Evolutionary conservation across 2,329 filamentous ascomycete species (phyloP).

Genomic region (Pseudogymnoascus sp.): DNA sequence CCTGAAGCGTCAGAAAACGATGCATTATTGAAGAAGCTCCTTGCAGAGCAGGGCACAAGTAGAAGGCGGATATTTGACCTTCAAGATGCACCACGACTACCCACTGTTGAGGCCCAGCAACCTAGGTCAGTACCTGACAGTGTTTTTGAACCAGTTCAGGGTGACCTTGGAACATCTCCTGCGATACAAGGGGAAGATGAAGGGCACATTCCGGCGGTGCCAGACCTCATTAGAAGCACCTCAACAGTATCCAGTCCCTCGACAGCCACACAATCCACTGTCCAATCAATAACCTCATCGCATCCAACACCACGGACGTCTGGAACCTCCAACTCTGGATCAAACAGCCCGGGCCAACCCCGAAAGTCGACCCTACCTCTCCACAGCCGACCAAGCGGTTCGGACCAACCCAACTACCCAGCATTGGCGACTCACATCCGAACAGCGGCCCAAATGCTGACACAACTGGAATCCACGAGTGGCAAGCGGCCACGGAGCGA

Average conservation of each 20-base stretch:
- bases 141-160: conserved; percentile 75
- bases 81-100: conserved; percentile 54
- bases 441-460: conserved; percentile 79
- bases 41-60: conserved; percentile 47
- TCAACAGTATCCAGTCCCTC: conserved; percentile 50
- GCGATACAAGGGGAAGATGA: conserved; percentile 53
- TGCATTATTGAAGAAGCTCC: conserved; percentile 50
- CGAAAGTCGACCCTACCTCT: conserved; percentile 49
- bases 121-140: conserved; percentile 47
- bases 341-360: conserved; percentile 56
- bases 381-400: conserved; percentile 43
- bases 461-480: conserved; percentile 72
- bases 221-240: conserved; percentile 24
- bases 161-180: conserved; percentile 68
- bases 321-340: conserved; percentile 59
- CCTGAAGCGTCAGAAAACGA: conserved; percentile 68
- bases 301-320: conserved; percentile 62
- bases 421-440: conserved; percentile 82
- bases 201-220: conserved; percentile 24
- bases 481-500: conserved; percentile 73
- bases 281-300: conserved; percentile 38
- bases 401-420: conserved; percentile 73
- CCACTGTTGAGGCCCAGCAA: conserved; percentile 28
- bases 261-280: conserved; percentile 48
- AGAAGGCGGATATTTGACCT: conserved; percentile 59